Percentiles rank a stretch among this genome's conserved stretches.
Evolutionary conservation across 805 yeast genomes (phyloP).

Genomic region (Teunomyces lycoperdinae): DNA sequence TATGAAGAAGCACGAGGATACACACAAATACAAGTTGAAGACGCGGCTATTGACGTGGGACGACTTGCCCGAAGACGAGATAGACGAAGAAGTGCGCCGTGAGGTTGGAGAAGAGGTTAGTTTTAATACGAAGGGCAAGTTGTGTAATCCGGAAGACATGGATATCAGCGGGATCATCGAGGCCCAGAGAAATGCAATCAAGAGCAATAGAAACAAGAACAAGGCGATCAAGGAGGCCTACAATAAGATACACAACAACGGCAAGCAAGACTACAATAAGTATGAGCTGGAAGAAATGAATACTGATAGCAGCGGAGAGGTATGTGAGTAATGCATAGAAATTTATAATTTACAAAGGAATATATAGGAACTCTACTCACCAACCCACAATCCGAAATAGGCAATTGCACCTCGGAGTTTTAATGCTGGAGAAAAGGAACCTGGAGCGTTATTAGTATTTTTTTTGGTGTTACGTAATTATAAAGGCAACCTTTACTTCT

Average conservation of each 20-base stretch:
- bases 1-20: constrained; percentile 59
- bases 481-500: too few species aligned
- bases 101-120: constrained; percentile 37
- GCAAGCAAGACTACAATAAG: neutral
- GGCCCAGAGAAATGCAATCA: constrained; percentile 38
- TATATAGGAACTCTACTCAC: too few species aligned
- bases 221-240: constrained; percentile 40
- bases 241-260: constrained; percentile 9
- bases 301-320: neutral
- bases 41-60: constrained; percentile 74
- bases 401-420: constrained; percentile 1
- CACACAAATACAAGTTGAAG: constrained; percentile 52
- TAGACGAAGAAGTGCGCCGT: constrained; percentile 33
- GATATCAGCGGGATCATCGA: constrained; percentile 35
- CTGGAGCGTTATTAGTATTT: neutral
- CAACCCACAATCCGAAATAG: neutral
- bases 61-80: constrained; percentile 45
- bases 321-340: neutral
- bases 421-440: constrained; percentile 1
- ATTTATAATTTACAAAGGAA: neutral
- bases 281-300: neutral
- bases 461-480: too few species aligned
- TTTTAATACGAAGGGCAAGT: constrained; percentile 34
- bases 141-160: constrained; percentile 33
- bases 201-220: constrained; percentile 42